A percentile compares a stretch with the other conserved stretches of the same genome.
These are phyloP conservation scores for Zymoseptoria tritici DNA, from an alignment of 2,329 filamentous ascomycete genomes.

Conservation along the genomic window DNA sequence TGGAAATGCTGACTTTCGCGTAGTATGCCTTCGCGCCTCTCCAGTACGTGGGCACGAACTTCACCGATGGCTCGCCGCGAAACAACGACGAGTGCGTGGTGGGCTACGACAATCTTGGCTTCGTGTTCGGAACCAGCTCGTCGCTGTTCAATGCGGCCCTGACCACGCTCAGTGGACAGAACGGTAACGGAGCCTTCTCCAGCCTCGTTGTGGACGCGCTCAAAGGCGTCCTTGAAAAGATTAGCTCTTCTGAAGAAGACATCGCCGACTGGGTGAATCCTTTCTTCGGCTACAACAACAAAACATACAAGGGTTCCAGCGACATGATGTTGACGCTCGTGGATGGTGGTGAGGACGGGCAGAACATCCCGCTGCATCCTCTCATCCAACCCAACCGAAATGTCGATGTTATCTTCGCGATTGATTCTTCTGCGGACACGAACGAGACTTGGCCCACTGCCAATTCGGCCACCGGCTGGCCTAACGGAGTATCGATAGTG, in stretches of 20 bases:
- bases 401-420: slow-evolving; percentile 73
- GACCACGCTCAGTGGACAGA: slow-evolving; percentile 46
- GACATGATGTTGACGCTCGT: slow-evolving; percentile 58
- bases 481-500: slow-evolving; percentile 67
- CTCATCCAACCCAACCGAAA: slow-evolving; percentile 64
- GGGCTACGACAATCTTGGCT: slow-evolving; percentile 78
- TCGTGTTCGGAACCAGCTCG: slow-evolving; percentile 76
- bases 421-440: slow-evolving; percentile 72
- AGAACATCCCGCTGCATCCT: slow-evolving; percentile 73
- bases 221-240: slow-evolving; percentile 42
- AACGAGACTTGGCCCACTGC: slow-evolving; percentile 26
- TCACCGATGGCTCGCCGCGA: slow-evolving; percentile 54
- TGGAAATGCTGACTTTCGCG: background rate
- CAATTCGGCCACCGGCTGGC: slow-evolving; percentile 51
- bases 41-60: slow-evolving; percentile 65
- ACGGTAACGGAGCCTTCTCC: slow-evolving; percentile 33
- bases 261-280: slow-evolving; percentile 76
- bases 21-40: slow-evolving; percentile 61
- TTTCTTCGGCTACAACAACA: slow-evolving; percentile 59
- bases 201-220: slow-evolving; percentile 47
- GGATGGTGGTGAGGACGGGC: slow-evolving; percentile 68
- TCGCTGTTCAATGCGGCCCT: slow-evolving; percentile 77
- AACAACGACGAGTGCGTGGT: slow-evolving; percentile 56
- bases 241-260: slow-evolving; percentile 58
- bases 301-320: slow-evolving; percentile 51